Evolutionary conservation across 371 early-diverging fungal genomes (phyloP).

Genomic region (Zopfochytrium polystomum): DNA sequence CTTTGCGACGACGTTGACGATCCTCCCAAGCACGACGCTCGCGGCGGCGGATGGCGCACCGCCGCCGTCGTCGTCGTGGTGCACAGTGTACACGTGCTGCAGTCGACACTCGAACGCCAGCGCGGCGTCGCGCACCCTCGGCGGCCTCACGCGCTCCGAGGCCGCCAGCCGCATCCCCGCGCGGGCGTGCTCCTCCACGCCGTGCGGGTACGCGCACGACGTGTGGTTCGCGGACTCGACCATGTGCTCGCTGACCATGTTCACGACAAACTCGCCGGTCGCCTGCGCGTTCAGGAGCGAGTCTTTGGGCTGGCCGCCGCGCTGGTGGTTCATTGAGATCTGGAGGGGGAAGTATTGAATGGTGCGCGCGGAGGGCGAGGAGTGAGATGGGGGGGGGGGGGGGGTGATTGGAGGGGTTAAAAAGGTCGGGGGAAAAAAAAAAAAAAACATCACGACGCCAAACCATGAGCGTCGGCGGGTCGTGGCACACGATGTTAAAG

Average conservation of each 20-base stretch:
- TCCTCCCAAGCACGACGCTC: constrained; percentile 36
- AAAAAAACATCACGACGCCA: background rate
- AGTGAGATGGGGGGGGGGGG: too few species aligned
- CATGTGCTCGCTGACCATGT: constrained; percentile 40
- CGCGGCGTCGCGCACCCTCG: constrained; percentile 27
- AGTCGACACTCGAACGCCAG: constrained; percentile 41
- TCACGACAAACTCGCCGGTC: constrained; percentile 42
- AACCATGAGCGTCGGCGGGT: constrained; percentile 41
- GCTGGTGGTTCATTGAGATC: constrained; percentile 30
- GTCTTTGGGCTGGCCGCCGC: constrained; percentile 33
- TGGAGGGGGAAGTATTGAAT: too few species aligned
- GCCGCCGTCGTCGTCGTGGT: constrained; percentile 20
- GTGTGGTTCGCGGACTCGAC: constrained; percentile 42
- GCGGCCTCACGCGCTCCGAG: constrained; percentile 26
- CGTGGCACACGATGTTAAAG: constrained; percentile 39
- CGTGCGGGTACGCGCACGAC: constrained; percentile 27
- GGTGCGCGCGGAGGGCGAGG: too few species aligned
- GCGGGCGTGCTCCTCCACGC: constrained; percentile 21
- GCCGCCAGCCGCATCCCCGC: constrained; percentile 34
- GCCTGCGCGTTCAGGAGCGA: constrained; percentile 36
- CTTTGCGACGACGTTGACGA: constrained; percentile 30
- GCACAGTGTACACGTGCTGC: constrained; percentile 23
- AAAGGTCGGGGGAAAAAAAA: background rate
- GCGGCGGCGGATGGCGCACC: constrained; percentile 7
- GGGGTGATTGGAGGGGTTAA: too few species aligned